Evolutionary conservation across 2,329 filamentous ascomycete genomes (phyloP), one percentile per base, ranked within the genome.

Genomic region (Sphaceloma murrayae): DNA sequence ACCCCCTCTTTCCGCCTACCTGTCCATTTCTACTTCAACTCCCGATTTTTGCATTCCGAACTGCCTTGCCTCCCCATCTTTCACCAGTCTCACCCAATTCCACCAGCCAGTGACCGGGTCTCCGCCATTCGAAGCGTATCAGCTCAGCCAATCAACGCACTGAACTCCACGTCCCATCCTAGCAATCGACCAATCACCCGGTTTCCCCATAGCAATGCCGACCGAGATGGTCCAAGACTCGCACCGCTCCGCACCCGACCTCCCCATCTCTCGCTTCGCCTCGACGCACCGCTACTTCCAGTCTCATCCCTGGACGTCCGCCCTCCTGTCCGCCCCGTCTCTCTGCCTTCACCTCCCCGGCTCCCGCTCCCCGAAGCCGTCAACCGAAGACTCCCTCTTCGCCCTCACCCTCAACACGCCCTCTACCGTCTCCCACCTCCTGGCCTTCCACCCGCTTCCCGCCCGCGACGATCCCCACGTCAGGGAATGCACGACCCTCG

Each of bases 321-420:
- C 49, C 3, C 48, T 59, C 4, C 48, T 62, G 39, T 34, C 45
- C 16, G 27, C 49, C 13, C 60, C 67, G 0, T 57, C 61, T 14
- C 64, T 68, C 48, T 57, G 63, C 19, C 57, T 64, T n/a, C 57
- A 57, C 13, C 43, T 54, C 11, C 59, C 62, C 6, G 64, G 63
- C 5, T 58, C 56, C 16, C 65, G 70, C 4, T 33, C 31, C 1
- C 55, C 58, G 3, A 70, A 71, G 45, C 29, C 53, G 0, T 50
- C 47, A 38, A 57, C 54, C n/a, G 70, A 74, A 53, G 73, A 79
- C 56, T 61, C 66, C 2, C 66, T 78, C 39, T 65, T 75, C 53
- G 67, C 70, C 2, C 62, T 67, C 27, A 76, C 73, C 0, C 62
- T 80, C 36, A 67, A 70, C 43, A 68, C 70, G 1, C 50, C 59